These are phyloP conservation scores for Conticribra guillardii DNA, from an alignment of 108 stramenopile genomes.

Conservation along the genomic window DNA sequence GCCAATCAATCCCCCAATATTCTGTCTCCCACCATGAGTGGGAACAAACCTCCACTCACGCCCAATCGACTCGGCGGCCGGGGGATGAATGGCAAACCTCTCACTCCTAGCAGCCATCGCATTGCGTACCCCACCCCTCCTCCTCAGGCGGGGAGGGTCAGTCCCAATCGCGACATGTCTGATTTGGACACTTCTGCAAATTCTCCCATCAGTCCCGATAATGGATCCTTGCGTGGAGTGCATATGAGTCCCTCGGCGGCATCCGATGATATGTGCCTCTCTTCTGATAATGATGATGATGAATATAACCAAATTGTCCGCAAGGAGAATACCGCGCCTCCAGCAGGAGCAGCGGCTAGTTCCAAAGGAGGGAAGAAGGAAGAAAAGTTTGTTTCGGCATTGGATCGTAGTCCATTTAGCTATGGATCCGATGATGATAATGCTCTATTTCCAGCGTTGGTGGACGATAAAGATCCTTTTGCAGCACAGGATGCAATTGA, in stretches of 20 bases:
- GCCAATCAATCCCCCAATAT: background rate
- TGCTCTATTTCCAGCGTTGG: constrained; percentile 61
- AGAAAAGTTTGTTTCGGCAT: constrained; percentile 24
- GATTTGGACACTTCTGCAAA: background rate
- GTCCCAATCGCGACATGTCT: background rate
- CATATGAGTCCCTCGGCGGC: constrained; percentile 11
- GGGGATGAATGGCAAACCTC: background rate
- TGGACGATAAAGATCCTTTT: constrained; percentile 61
- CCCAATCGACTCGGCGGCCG: constrained; percentile 21
- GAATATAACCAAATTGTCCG: constrained; percentile 67
- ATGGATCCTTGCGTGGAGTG: constrained; percentile 12
- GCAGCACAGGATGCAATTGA: constrained; percentile 3
- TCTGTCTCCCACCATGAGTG: constrained; percentile 35
- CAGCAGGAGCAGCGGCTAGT: background rate
- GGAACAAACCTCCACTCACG: constrained; percentile 40
- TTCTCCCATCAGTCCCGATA: constrained; percentile 15
- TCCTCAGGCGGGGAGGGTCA: background rate
- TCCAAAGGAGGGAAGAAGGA: background rate
- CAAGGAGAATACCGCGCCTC: constrained; percentile 30
- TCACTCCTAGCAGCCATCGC: background rate
- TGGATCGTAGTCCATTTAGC: constrained; percentile 39
- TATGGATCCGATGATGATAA: constrained; percentile 52
- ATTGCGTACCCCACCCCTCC: background rate
- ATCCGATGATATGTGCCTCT: constrained; percentile 45
- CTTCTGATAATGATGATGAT: constrained; percentile 78